Evolutionary conservation across 2,329 filamentous ascomycete species (phyloP).

Genomic region (Colletotrichum spinosum): DNA sequence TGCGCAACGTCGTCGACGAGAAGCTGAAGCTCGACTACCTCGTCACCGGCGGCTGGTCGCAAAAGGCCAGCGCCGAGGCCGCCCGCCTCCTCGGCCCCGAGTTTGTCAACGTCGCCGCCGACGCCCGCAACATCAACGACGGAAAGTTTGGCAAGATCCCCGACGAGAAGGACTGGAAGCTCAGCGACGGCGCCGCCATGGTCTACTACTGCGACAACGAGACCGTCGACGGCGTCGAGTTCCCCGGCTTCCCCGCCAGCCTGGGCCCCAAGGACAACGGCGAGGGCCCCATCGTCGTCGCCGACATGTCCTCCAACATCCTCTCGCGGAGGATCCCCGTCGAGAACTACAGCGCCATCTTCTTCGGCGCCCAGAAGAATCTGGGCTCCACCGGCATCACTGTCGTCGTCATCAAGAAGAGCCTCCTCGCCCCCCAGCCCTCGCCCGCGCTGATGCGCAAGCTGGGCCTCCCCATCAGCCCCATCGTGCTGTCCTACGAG

Average conservation of each 20-base stretch:
- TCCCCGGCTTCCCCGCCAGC: slow-evolving; percentile 76
- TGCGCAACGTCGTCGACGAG: slow-evolving; percentile 72
- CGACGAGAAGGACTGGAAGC: slow-evolving; percentile 79
- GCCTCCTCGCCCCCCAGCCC: slow-evolving; percentile 80
- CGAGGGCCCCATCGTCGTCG: slow-evolving; percentile 81
- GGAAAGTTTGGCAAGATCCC: slow-evolving; percentile 92
- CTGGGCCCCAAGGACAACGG: slow-evolving; percentile 70
- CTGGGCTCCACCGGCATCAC: slow-evolving; percentile 88
- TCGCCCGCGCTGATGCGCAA: slow-evolving; percentile 76
- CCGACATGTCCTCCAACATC: slow-evolving; percentile 96
- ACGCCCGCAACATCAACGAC: slow-evolving; percentile 72
- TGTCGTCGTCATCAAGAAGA: slow-evolving; percentile 86
- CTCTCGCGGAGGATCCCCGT: slow-evolving; percentile 83
- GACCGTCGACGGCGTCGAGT: slow-evolving; percentile 94
- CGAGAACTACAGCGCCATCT: slow-evolving; percentile 83
- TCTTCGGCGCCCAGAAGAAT: slow-evolving; percentile 97
- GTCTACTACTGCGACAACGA: slow-evolving; percentile 96
- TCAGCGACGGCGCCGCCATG: slow-evolving; percentile 76
- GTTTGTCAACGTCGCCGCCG: slow-evolving; percentile 82
- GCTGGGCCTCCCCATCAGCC: slow-evolving; percentile 81
- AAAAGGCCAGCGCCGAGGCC: slow-evolving; percentile 90
- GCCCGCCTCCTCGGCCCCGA: slow-evolving; percentile 80
- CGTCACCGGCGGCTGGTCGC: slow-evolving; percentile 88
- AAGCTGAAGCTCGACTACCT: slow-evolving; percentile 89
- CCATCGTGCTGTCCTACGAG: slow-evolving; percentile 84